phyloP scores from a whole-genome alignment of 345 rosid genomes.

The Psidium friedrichsthalianum region DNA sequence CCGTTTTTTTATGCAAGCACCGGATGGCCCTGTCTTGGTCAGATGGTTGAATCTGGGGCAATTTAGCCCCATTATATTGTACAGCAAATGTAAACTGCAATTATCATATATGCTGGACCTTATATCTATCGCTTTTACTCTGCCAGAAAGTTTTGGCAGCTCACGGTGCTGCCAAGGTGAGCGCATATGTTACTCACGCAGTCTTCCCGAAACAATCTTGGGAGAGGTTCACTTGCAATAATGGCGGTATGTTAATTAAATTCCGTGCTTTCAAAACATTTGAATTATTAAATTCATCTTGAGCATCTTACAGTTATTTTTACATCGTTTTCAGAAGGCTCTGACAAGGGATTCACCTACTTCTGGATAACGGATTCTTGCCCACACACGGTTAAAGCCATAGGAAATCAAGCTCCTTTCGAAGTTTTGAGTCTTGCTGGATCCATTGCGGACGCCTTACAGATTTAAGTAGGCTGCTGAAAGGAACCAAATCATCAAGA shows the following conservation, averaged over 20 bases:
- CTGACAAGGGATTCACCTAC: constrained; percentile 53
- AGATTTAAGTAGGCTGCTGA: constrained; percentile 30
- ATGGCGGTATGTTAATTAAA: constrained; percentile 30
- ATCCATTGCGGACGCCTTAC: constrained; percentile 82
- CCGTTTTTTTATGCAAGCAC: background rate
- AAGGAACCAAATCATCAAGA: background rate
- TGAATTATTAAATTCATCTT: background rate
- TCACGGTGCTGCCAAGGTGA: constrained; percentile 86
- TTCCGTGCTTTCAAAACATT: background rate
- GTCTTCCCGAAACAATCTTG: constrained; percentile 91
- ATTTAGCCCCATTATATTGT: background rate
- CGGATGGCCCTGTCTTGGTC: background rate
- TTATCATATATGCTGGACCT: background rate
- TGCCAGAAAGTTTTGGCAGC: constrained; percentile 86
- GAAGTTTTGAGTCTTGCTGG: constrained; percentile 88
- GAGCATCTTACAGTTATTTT: background rate
- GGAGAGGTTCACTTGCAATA: constrained; percentile 66
- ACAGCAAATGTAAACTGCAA: background rate
- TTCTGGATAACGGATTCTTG: constrained; percentile 99
- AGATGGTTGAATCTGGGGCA: background rate
- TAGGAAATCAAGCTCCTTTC: constrained; percentile 69
- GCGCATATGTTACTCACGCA: constrained; percentile 94
- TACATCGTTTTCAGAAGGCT: constrained; percentile 14
- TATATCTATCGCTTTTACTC: background rate
- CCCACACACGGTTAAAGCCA: constrained; percentile 71